These are phyloP conservation scores for Lanmaoa rubissima DNA, from an alignment of 768 basidiomycete genomes.

Conservation along the genomic window DNA sequence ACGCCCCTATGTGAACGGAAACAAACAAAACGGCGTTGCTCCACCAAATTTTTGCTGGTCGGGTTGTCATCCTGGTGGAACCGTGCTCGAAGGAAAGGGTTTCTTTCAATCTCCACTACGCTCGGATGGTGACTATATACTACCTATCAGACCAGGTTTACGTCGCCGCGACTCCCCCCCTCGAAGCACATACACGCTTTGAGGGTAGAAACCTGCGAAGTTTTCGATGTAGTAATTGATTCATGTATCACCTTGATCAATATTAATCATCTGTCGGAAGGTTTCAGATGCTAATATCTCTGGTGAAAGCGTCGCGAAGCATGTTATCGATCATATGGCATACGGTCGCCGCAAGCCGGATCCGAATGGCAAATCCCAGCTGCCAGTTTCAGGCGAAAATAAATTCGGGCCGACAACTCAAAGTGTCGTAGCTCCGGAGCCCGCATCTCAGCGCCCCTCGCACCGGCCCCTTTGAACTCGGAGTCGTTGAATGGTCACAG, in stretches of 20 bases:
- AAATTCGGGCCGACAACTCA: not conserved
- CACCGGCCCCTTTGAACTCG: not conserved
- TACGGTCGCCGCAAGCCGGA: conserved; percentile 1
- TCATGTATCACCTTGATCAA: not conserved
- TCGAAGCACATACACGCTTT: not conserved
- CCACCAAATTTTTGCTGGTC: conserved; percentile 8
- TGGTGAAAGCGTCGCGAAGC: not conserved
- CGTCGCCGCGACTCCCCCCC: not conserved
- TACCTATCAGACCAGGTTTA: not conserved
- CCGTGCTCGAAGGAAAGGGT: not conserved
- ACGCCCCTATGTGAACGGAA: conserved; percentile 7
- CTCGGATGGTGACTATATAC: not conserved
- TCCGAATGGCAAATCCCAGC: not conserved
- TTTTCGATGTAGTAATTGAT: not conserved
- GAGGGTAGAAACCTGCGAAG: not conserved
- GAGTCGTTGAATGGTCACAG: not conserved
- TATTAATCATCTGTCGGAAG: not conserved
- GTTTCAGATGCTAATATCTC: not conserved
- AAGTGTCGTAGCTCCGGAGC: not conserved
- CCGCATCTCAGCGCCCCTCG: not conserved
- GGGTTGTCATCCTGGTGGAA: not conserved
- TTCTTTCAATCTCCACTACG: not conserved
- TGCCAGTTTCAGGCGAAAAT: not conserved
- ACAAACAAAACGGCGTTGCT: not conserved
- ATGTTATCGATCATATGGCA: not conserved